Evolutionary conservation across 495 filamentous ascomycete genomes (phyloP).

Genomic region (Xylaria palmicola): DNA sequence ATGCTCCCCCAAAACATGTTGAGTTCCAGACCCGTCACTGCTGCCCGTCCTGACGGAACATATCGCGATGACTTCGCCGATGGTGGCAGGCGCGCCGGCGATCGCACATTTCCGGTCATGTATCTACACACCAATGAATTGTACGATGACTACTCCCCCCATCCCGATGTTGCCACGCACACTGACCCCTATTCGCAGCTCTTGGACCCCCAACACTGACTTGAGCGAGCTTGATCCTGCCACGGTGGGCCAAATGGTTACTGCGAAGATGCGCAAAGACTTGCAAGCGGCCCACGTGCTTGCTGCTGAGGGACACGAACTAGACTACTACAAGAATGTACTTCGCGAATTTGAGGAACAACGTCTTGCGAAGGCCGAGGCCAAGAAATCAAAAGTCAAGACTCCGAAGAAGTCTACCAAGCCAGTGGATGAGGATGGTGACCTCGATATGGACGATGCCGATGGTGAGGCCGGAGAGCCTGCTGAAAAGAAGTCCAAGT

Average conservation of each 20-base stretch:
- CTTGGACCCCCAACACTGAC: constrained; percentile 80
- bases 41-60: constrained; percentile 72
- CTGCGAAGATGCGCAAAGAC: constrained; percentile 72
- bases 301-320: constrained; percentile 66
- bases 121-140: constrained; percentile 93
- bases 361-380: constrained; percentile 54
- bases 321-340: constrained; percentile 75
- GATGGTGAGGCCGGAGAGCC: constrained; percentile 45
- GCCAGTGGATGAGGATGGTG: constrained; percentile 57
- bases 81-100: constrained; percentile 74
- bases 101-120: constrained; percentile 90
- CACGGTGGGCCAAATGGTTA: constrained; percentile 60
- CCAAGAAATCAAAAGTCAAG: constrained; percentile 60
- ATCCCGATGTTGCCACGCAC: not conserved
- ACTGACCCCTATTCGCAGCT: constrained; percentile 47
- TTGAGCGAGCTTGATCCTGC: constrained; percentile 70
- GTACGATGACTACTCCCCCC: constrained; percentile 56
- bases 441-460: constrained; percentile 76
- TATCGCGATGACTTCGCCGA: constrained; percentile 82
- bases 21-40: constrained; percentile 74
- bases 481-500: constrained; percentile 56
- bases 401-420: constrained; percentile 65
- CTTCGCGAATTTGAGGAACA: constrained; percentile 66
- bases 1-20: constrained; percentile 78
- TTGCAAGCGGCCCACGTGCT: constrained; percentile 71